These are phyloP conservation scores for Aphanoascus verrucosus DNA, from an alignment of 2,329 filamentous ascomycete species.

Conservation along the genomic window DNA sequence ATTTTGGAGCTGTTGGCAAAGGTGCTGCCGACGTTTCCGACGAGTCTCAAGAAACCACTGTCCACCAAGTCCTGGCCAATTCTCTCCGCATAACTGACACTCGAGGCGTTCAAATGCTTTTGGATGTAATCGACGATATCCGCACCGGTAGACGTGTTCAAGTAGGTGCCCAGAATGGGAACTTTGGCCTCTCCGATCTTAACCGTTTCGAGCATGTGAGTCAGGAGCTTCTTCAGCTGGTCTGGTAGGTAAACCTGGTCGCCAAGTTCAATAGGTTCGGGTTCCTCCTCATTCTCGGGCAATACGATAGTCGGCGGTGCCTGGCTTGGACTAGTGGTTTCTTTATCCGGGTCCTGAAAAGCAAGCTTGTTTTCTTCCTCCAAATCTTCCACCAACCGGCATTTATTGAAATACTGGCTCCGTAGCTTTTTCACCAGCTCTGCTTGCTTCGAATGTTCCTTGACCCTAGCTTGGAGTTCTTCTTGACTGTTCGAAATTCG, in stretches of 20 bases:
- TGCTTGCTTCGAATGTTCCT: conserved; percentile 82
- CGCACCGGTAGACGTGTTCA: conserved; percentile 80
- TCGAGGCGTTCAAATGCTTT: conserved; percentile 71
- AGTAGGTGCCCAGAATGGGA: conserved; percentile 85
- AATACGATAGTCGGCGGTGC: conserved; percentile 69
- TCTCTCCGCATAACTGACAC: conserved; percentile 79
- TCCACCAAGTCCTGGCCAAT: conserved; percentile 88
- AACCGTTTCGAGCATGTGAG: conserved; percentile 76
- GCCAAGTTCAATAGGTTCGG: conserved; percentile 77
- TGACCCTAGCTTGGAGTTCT: conserved; percentile 80
- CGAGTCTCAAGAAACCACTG: conserved; percentile 74
- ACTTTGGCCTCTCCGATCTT: conserved; percentile 87
- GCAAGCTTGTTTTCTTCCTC: conserved; percentile 98
- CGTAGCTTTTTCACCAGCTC: conserved; percentile 85
- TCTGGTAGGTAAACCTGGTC: conserved; percentile 78
- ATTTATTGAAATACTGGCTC: conserved; percentile 98
- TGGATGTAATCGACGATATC: conserved; percentile 96
- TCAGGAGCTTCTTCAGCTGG: conserved; percentile 79
- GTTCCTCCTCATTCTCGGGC: conserved; percentile 58
- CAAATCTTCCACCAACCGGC: conserved; percentile 84
- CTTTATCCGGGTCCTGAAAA: conserved; percentile 69
- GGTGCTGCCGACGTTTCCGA: conserved; percentile 87
- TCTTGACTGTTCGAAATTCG: conserved; percentile 91
- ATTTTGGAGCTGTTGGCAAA: conserved; percentile 97
- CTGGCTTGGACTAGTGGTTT: conserved; percentile 47